A percentile compares a stretch with the other conserved stretches of the same genome.
Evolutionary conservation across 306 rosid genomes (phyloP).

Genomic region (Ormosia emarginata): DNA sequence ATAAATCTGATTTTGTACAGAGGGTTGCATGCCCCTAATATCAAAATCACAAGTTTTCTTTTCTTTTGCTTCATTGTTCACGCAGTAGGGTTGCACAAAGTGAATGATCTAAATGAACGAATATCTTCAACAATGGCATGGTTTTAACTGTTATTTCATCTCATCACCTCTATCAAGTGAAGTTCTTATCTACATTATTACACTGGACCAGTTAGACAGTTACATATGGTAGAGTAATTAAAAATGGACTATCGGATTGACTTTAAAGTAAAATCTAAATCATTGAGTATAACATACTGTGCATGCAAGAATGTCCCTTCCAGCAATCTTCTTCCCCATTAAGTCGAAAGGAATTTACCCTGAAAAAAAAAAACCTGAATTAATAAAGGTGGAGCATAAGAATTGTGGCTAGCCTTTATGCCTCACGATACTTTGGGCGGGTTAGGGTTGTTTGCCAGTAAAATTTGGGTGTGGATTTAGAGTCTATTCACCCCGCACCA

Average conservation of each 20-base stretch:
- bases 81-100: background rate
- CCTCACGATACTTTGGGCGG: too few species aligned
- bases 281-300: too few species aligned
- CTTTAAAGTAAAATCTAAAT: background rate
- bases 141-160: background rate
- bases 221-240: background rate
- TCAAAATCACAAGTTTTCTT: background rate
- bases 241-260: background rate
- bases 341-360: background rate
- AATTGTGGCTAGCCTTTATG: too few species aligned
- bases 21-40: background rate
- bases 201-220: background rate
- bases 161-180: background rate
- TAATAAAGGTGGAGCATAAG: too few species aligned
- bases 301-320: too few species aligned
- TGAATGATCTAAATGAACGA: background rate
- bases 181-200: background rate
- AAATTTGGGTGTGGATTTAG: too few species aligned
- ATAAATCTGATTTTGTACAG: background rate
- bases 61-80: background rate
- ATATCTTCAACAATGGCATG: background rate
- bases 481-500: too few species aligned
- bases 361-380: too few species aligned
- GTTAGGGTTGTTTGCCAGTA: too few species aligned
- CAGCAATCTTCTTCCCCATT: background rate